phyloP scores from a whole-genome alignment of 1,284 basidiomycete species.

The Marasmius tenuissimus region DNA sequence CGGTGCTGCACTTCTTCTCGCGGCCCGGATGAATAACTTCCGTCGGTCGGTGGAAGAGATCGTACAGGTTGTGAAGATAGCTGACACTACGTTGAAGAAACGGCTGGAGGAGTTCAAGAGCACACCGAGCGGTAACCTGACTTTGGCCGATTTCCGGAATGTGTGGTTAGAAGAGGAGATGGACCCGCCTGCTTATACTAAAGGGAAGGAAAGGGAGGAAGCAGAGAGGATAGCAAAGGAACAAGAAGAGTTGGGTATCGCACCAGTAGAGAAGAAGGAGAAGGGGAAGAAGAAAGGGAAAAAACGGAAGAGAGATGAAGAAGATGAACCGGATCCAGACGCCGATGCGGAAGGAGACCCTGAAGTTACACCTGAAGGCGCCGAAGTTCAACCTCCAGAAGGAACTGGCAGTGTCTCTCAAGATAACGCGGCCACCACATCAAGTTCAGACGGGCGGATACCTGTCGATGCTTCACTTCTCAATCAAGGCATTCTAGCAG shows the following conservation, averaged over 20 bases:
- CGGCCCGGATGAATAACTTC: constrained; percentile 98
- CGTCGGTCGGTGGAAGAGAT: constrained; percentile 92
- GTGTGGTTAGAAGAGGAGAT: constrained; percentile 92
- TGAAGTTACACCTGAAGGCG: constrained; percentile 42
- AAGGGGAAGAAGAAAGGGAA: constrained; percentile 30
- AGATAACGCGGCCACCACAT: constrained; percentile 17
- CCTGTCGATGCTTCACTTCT: constrained; percentile 46
- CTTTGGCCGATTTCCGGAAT: constrained; percentile 88
- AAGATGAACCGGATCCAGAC: constrained; percentile 34
- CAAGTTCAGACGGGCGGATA: constrained; percentile 15
- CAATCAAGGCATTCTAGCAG: constrained; percentile 45
- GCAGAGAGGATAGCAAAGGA: constrained; percentile 47
- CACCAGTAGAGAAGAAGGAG: constrained; percentile 30
- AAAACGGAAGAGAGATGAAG: constrained; percentile 38
- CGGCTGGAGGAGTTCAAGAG: constrained; percentile 95
- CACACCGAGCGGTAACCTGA: constrained; percentile 85
- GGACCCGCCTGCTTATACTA: constrained; percentile 87
- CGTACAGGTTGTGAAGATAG: constrained; percentile 98
- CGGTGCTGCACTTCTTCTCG: constrained; percentile 92
- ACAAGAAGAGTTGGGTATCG: constrained; percentile 27
- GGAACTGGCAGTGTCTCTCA: constrained; percentile 29
- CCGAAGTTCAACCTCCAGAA: constrained; percentile 30
- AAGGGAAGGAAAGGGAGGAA: constrained; percentile 73
- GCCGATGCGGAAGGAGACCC: constrained; percentile 41
- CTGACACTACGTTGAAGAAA: constrained; percentile 91